Percentiles rank a stretch among this genome's conserved stretches.
These are phyloP conservation scores for Tremella yokohamensis DNA, from an alignment of 768 basidiomycete species.

Conservation along the genomic window DNA sequence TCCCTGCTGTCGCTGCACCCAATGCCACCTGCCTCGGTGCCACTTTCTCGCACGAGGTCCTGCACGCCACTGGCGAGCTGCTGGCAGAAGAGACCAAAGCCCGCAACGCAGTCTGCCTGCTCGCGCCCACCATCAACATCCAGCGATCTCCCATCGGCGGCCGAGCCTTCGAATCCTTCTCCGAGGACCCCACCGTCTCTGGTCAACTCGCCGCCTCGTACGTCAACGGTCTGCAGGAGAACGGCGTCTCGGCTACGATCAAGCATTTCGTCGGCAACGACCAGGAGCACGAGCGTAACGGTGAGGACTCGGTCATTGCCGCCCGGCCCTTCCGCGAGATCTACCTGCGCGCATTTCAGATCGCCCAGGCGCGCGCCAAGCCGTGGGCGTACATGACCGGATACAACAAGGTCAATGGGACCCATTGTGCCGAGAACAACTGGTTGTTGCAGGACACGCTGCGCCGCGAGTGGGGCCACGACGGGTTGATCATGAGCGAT, in stretches of 20 bases:
- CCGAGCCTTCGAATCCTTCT: slow-evolving; percentile 64
- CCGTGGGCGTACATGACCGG: slow-evolving; percentile 49
- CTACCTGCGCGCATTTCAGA: slow-evolving; percentile 59
- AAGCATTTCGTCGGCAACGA: slow-evolving; percentile 71
- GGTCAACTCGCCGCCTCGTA: slow-evolving; percentile 64
- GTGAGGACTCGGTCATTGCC: slow-evolving; percentile 53
- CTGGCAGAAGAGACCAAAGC: slow-evolving; percentile 65
- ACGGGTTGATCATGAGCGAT: slow-evolving; percentile 64
- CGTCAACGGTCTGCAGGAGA: slow-evolving; percentile 64
- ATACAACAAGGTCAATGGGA: slow-evolving; percentile 63
- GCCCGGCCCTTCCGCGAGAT: slow-evolving; percentile 67
- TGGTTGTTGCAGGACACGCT: slow-evolving; percentile 59
- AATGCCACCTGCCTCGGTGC: slow-evolving; percentile 69
- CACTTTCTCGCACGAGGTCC: slow-evolving; percentile 64
- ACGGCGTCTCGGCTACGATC: slow-evolving; percentile 67
- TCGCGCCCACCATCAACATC: slow-evolving; percentile 74
- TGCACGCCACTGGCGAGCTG: slow-evolving; percentile 59
- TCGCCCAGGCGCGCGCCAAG: slow-evolving; percentile 55
- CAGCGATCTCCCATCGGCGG: slow-evolving; percentile 56
- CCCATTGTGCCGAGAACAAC: slow-evolving; percentile 61
- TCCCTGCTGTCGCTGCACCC: slow-evolving; percentile 64
- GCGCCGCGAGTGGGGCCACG: slow-evolving; percentile 64
- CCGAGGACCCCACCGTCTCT: slow-evolving; percentile 67
- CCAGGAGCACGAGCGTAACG: slow-evolving; percentile 64
- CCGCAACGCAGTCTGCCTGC: slow-evolving; percentile 60